Percentiles rank a stretch among this genome's conserved stretches.
phyloP scores from a whole-genome alignment of 192 early-diverging fungal species.

The Linderina pennispora region DNA sequence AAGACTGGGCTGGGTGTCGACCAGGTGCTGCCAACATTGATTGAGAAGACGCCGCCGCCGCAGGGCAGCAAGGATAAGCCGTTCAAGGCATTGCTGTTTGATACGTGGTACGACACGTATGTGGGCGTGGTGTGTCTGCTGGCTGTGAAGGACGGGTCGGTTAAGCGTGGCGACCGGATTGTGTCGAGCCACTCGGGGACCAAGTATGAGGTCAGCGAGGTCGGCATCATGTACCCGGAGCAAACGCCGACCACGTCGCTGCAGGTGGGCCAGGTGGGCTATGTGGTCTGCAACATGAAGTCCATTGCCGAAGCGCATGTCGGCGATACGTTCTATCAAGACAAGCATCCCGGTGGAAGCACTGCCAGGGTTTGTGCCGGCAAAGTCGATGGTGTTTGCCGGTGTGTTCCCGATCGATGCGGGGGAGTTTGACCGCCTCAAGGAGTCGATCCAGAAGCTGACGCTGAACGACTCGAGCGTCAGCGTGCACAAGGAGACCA shows the following conservation, averaged over 20 bases:
- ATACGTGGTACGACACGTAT: slow-evolving; percentile 97
- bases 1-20: slow-evolving; percentile 77
- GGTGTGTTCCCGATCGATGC: slow-evolving; percentile 91
- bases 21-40: slow-evolving; percentile 66
- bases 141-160: slow-evolving; percentile 76
- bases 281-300: slow-evolving; percentile 90
- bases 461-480: slow-evolving; percentile 97
- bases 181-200: slow-evolving; percentile 68
- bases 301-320: slow-evolving; percentile 86
- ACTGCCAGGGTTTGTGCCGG: slow-evolving; percentile 87
- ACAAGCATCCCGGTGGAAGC: slow-evolving; percentile 59
- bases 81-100: slow-evolving; percentile 88
- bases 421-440: slow-evolving; percentile 78
- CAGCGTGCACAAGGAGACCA: slow-evolving; percentile 76
- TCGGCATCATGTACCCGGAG: slow-evolving; percentile 95
- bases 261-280: slow-evolving; percentile 79
- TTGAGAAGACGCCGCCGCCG: slow-evolving; percentile 76
- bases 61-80: slow-evolving; percentile 55
- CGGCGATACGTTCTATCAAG: slow-evolving; percentile 89
- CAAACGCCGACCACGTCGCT: slow-evolving; percentile 53
- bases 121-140: slow-evolving; percentile 94
- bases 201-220: slow-evolving; percentile 82
- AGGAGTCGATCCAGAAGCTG: slow-evolving; percentile 87
- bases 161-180: slow-evolving; percentile 74
- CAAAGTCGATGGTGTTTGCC: slow-evolving; percentile 95